A percentile compares a stretch with the other conserved stretches of the same genome.
phyloP scores from a whole-genome alignment of 495 filamentous ascomycete species.

The Lophiotrema nucula region DNA sequence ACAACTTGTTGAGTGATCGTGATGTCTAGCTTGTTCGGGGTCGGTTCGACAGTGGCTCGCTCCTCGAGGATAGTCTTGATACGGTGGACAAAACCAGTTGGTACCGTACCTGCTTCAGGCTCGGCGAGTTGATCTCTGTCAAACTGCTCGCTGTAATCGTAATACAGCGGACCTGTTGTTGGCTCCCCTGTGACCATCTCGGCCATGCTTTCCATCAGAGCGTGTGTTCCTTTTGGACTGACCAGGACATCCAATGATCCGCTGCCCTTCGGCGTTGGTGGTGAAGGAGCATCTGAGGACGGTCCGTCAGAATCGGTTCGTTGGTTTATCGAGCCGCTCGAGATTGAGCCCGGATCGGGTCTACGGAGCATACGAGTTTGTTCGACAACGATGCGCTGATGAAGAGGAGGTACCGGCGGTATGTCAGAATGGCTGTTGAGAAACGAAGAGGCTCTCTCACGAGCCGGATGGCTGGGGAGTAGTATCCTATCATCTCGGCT shows the following conservation, averaged over 20 bases:
- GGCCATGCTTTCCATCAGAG: background rate
- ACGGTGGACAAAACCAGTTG: conserved; percentile 23
- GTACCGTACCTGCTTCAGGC: conserved; percentile 9
- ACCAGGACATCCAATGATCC: conserved; percentile 33
- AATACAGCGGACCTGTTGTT: conserved; percentile 21
- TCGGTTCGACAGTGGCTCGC: conserved; percentile 4
- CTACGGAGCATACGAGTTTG: conserved; percentile 12
- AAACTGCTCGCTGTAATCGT: conserved; percentile 35
- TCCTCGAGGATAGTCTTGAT: conserved; percentile 33
- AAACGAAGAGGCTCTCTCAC: conserved; percentile 6
- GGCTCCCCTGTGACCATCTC: conserved; percentile 1
- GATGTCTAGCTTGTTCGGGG: conserved; percentile 8
- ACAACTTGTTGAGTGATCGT: conserved; percentile 21
- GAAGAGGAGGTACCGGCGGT: conserved; percentile 9
- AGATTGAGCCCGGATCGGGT: conserved; percentile 18
- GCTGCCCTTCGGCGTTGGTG: conserved; percentile 37
- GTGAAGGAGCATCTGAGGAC: conserved; percentile 39
- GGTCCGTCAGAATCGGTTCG: conserved; percentile 32
- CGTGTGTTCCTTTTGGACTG: conserved; percentile 22
- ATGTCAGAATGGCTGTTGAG: conserved; percentile 7
- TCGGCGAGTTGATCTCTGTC: conserved; percentile 15
- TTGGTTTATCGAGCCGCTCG: conserved; percentile 23
- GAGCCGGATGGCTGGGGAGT: background rate
- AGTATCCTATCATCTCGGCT: conserved; percentile 12
- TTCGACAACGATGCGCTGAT: conserved; percentile 11